Evolutionary conservation across 1,139 yeast genomes (phyloP), one percentile per base, ranked within the genome.

Genomic region (Nakaseomyces sp.): DNA sequence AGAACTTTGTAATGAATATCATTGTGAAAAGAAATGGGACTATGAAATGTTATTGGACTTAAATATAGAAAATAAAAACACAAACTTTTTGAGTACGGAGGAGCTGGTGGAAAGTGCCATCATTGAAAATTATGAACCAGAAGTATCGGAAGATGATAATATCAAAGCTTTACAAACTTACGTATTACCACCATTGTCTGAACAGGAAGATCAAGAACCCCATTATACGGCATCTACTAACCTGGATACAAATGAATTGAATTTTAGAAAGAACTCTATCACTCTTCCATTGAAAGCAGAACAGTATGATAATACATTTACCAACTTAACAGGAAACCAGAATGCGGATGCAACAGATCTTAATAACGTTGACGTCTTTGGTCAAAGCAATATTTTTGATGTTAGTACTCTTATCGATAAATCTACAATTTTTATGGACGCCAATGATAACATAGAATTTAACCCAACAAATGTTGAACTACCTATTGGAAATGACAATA

Each of bases 81-180:
- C 76, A 22, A 73, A 76, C 1, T 79, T 78, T 55, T 68, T 74
- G 10, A 77, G 83, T n/a, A 76, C 77, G 42, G 80, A 74, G 47
- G 85, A 79, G 51, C 72, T 79, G 39, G 77, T 79, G 3, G 77
- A 78, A 19, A 74, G 82, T 58, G 77, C 84, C 51, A 67, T 77
- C 9, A 73, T 74, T 57, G 50, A 47, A 18, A 43, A 39, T 20
- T 43, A 40, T 43, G 50, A 47, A 22, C 44, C 44, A 15, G 29
- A 40, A 12, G 32, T 16, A 6, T 20, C 42, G 5, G 42, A 44
- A 22, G 42, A 20, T 16, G 24, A 18, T 8, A 36, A 35, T 24
- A 22, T 9, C 4, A 26, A 15, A 20, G 25, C 26, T 17, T 5
- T 19, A 12, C 17, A 20, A 12, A 28, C 9, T 5, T 25, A n/a